Conservation (phyloP, 495 filamentous ascomycete genomes). For the Annulohypoxylon moriforme region DNA sequence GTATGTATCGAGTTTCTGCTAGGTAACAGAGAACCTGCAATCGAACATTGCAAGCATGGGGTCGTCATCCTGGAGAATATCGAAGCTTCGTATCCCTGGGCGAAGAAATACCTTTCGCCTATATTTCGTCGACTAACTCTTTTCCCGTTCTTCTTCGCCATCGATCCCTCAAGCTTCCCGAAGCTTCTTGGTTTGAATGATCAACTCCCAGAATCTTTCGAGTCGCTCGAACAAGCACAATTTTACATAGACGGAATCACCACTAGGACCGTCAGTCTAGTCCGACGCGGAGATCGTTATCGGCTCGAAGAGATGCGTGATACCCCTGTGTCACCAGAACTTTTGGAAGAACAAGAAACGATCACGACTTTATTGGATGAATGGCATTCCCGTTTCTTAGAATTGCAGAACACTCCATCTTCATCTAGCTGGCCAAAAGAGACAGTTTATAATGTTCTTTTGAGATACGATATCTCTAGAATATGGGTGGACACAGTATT, state of each 20-base stretch:
- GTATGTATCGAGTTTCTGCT: slow-evolving; percentile 69
- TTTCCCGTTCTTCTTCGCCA: slow-evolving; percentile 50
- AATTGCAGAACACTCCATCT: slow-evolving; percentile 16
- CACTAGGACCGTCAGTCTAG: slow-evolving; percentile 43
- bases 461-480: slow-evolving; percentile 29
- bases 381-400: slow-evolving; percentile 44
- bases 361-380: slow-evolving; percentile 20
- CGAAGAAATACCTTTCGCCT: slow-evolving; percentile 56
- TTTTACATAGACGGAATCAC: slow-evolving; percentile 43
- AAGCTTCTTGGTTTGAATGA: slow-evolving; percentile 35
- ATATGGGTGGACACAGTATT: slow-evolving; percentile 55
- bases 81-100: slow-evolving; percentile 44
- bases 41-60: slow-evolving; percentile 56
- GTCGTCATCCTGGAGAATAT: slow-evolving; percentile 51
- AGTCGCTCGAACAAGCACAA: slow-evolving; percentile 31
- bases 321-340: slow-evolving; percentile 20
- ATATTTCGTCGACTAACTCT: slow-evolving; percentile 57
- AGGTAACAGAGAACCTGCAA: slow-evolving; percentile 59
- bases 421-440: not conserved
- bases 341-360: slow-evolving; percentile 26
- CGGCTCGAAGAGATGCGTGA: slow-evolving; percentile 30
- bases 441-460: slow-evolving; percentile 28
- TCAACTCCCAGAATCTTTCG: slow-evolving; percentile 26
- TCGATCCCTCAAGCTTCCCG: slow-evolving; percentile 34
- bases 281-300: slow-evolving; percentile 46